Base-by-base conservation (phyloP, 192 early-diverging fungal species). In the Oehlia diaphana region DNA sequence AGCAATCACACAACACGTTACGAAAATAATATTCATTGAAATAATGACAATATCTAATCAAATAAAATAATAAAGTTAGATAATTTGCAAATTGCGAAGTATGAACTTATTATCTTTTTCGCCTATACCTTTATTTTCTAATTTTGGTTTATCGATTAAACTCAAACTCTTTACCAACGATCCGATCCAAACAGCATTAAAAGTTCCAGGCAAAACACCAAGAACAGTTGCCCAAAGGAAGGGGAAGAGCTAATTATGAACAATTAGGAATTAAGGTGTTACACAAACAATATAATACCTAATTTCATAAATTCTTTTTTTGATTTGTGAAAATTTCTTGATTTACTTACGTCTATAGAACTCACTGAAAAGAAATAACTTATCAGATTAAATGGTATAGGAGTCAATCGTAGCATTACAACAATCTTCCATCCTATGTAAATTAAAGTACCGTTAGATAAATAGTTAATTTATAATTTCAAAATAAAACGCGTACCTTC, bases 341-440 rank as follows among this genome's bases (percentile, higher is more conserved):
- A 63, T 33, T 62, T n/a, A 79, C 77, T 71, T 67, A 79, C 77
- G 13, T 79, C 68, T 33, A 86, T 84, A 33, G 83, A 84, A 28
- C 83, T 86, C 47, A 86, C 81, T 9, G 81, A 86, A 72, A 86
- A 86, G 81, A 86, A 84, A 76, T 83, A 86, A 42, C 83, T 86
- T 49, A 86, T 84, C 47, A 86, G 44, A 65, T 79, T 86, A 78
- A 86, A 86, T 12, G 85, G 85, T 33, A 86, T 63, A 1, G 85
- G 85, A 0, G 85, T 84, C 76, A 86, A 63, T 3, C 85, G 81
- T 26, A 86, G 50, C 85, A 86, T 86, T 50, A 86, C 83, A n/a
- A 86, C 85, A 49, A 86, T 86, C 70, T 84, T 86, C 85, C 85
- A 86, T n/a, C 85, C 85, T 86, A 84, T 33, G 9, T 61, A 35